A percentile compares a stretch with the other conserved stretches of the same genome.
Evolutionary conservation across 164 flowering plant genomes (phyloP).

Genomic region (Saururus chinensis): DNA sequence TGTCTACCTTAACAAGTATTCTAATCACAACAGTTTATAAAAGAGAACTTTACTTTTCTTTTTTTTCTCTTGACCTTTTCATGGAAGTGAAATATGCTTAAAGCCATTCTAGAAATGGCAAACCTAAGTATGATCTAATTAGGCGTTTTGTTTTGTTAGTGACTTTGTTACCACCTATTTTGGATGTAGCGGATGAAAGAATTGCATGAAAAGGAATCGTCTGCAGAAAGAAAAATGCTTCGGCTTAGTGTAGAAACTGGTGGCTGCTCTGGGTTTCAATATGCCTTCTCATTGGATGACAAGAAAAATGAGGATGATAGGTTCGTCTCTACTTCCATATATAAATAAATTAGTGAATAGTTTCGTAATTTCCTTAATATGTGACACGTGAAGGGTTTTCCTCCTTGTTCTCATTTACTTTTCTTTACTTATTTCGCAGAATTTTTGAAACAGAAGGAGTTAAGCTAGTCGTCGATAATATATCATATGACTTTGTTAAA

Average conservation of each 20-base stretch:
- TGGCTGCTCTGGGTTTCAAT: slow-evolving; percentile 98
- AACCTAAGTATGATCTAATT: background rate
- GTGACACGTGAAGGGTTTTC: too few species aligned
- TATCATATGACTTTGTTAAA: slow-evolving; percentile 85
- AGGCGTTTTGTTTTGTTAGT: too few species aligned
- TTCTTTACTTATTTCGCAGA: slow-evolving; percentile 21
- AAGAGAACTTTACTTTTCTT: background rate
- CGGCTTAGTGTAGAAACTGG: slow-evolving; percentile 91
- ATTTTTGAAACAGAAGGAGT: slow-evolving; percentile 84
- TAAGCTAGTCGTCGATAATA: slow-evolving; percentile 77
- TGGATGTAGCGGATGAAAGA: slow-evolving; percentile 76
- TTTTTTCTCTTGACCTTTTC: background rate
- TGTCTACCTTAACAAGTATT: background rate
- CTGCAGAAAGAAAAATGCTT: slow-evolving; percentile 46
- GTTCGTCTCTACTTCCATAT: slow-evolving; percentile 15
- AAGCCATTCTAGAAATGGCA: too few species aligned
- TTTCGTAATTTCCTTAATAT: too few species aligned
- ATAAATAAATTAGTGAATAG: background rate
- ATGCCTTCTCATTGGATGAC: slow-evolving; percentile 64
- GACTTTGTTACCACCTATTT: too few species aligned
- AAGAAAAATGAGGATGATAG: slow-evolving; percentile 70
- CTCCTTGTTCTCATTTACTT: too few species aligned
- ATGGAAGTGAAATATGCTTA: background rate
- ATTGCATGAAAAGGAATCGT: slow-evolving; percentile 51
- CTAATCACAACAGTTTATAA: background rate